phyloP scores from a whole-genome alignment of 2,329 filamentous ascomycete species.

The Leptoxyphium fumago region DNA sequence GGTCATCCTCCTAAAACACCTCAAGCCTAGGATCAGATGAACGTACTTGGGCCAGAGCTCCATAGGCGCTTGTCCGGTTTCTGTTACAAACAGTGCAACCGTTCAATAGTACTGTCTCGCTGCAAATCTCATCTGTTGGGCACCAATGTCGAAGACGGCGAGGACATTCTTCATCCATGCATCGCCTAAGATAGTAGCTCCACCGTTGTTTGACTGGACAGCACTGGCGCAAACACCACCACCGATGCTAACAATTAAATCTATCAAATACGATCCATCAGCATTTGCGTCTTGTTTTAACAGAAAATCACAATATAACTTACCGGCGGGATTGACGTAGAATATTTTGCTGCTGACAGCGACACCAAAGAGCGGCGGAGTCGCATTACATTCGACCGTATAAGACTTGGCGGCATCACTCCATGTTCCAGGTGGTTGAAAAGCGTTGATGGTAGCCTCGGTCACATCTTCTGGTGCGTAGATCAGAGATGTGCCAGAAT shows the following conservation, averaged over 20 bases:
- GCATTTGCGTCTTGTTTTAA: too few relatives aligned
- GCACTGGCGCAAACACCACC: conserved; percentile 19
- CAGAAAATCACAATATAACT: not conserved
- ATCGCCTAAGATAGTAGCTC: conserved; percentile 29
- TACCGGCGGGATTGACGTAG: conserved; percentile 11
- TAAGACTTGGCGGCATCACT: conserved; percentile 18
- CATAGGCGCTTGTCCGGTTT: too few relatives aligned
- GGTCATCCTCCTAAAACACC: too few relatives aligned
- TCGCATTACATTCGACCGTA: conserved; percentile 28
- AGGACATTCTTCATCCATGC: conserved; percentile 37
- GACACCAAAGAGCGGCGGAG: conserved; percentile 27
- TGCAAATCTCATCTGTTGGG: conserved; percentile 33
- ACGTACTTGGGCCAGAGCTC: too few relatives aligned
- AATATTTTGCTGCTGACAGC: conserved; percentile 23
- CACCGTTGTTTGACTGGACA: conserved; percentile 18
- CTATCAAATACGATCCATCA: conserved; percentile 1
- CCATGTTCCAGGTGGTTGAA: conserved; percentile 27
- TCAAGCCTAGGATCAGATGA: too few relatives aligned
- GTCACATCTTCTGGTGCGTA: conserved; percentile 26
- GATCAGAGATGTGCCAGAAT: conserved; percentile 29
- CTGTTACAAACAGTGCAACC: too few relatives aligned
- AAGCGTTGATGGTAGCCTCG: conserved; percentile 24
- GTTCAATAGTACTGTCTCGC: conserved; percentile 14
- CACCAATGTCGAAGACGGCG: conserved; percentile 36
- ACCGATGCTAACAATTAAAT: conserved; percentile 13